Conservation (phyloP, 768 basidiomycete genomes). For the Tricholoma saponaceum region DNA sequence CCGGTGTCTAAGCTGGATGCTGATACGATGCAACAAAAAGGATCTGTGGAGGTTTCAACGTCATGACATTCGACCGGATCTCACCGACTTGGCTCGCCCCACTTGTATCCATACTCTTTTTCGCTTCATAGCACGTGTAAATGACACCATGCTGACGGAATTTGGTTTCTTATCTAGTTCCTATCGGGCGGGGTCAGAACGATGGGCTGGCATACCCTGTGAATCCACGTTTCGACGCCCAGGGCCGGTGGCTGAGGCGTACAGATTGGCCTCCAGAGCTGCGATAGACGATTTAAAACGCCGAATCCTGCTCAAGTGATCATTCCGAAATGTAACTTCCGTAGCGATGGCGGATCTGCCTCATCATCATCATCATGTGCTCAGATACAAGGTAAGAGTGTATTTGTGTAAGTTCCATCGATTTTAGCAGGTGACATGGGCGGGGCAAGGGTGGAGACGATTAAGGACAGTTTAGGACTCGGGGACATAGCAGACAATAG, state of each 20-base stretch:
- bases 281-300: constrained; percentile 32
- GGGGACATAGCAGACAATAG: neutral
- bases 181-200: constrained; percentile 39
- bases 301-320: neutral
- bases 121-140: neutral
- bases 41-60: neutral
- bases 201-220: constrained; percentile 63
- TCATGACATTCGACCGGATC: neutral
- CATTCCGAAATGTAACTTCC: neutral
- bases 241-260: constrained; percentile 64
- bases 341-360: neutral
- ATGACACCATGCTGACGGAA: neutral
- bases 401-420: no score
- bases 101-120: neutral
- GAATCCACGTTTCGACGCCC: constrained; percentile 70
- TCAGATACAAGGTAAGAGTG: neutral
- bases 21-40: no score
- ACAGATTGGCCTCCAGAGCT: constrained; percentile 68
- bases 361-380: neutral
- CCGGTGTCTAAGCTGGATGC: neutral
- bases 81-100: neutral
- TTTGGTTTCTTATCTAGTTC: constrained; percentile 42
- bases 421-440: no score
- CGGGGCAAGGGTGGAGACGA: no score
- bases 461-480: no score